Evolutionary conservation across 306 rosid genomes (phyloP).

Genomic region (Herpetospermum pedunculosum): DNA sequence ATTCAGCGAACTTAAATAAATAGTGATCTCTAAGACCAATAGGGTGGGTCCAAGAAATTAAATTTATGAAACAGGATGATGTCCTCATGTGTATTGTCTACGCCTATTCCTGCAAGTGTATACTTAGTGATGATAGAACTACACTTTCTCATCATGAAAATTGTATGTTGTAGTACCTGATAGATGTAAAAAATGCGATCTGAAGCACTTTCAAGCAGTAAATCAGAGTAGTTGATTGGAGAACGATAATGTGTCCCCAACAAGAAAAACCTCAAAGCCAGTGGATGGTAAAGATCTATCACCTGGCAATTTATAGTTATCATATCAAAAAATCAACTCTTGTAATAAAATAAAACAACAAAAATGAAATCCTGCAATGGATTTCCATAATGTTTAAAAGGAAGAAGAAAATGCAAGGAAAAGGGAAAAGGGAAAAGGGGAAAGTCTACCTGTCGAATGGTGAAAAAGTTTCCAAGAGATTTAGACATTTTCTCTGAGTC

Average conservation of each 20-base stretch:
- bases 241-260: conserved; percentile 91
- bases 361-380: not conserved
- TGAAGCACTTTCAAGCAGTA: conserved; percentile 85
- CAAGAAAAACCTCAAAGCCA: conserved; percentile 86
- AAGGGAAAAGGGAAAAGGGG: conserved; percentile 8
- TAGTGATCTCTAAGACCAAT: not conserved
- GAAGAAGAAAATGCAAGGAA: not conserved
- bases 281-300: conserved; percentile 79
- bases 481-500: conserved; percentile 94
- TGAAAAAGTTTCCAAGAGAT: conserved; percentile 92
- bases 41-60: not conserved
- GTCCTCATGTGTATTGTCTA: not conserved
- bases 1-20: not conserved
- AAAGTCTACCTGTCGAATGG: conserved; percentile 76
- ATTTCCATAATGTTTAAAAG: not conserved
- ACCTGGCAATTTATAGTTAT: conserved; percentile 39
- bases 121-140: not conserved
- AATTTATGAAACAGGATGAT: not conserved
- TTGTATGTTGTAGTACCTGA: conserved; percentile 37
- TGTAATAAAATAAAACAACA: not conserved
- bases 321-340: not conserved
- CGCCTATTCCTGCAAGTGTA: not conserved
- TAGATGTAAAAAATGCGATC: conserved; percentile 80
- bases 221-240: conserved; percentile 73
- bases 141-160: not conserved